Conservation (phyloP, 345 rosid species). For the Eucalyptus tenuipes region DNA sequence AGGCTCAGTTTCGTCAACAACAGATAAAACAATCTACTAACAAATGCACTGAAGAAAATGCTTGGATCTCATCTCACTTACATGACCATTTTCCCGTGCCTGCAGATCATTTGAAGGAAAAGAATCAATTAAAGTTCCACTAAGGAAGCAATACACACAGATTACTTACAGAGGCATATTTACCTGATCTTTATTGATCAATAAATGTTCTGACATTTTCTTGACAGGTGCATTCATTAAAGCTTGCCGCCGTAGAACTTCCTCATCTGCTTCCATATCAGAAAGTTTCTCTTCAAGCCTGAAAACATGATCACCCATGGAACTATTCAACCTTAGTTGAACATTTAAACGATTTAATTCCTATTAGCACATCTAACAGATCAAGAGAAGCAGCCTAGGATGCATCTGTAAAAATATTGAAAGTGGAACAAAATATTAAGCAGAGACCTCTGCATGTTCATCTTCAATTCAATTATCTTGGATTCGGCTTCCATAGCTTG, state of each 20-base stretch:
- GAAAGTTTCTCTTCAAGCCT: conserved; percentile 81
- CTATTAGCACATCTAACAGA: background rate
- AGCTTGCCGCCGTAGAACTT: conserved; percentile 57
- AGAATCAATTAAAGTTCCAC: background rate
- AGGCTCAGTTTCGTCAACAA: background rate
- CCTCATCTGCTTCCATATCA: conserved; percentile 76
- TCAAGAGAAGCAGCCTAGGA: background rate
- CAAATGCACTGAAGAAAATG: background rate
- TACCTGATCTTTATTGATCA: conserved; percentile 37
- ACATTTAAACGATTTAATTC: background rate
- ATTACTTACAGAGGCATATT: background rate
- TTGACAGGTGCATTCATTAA: conserved; percentile 33
- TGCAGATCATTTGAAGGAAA: conserved; percentile 18
- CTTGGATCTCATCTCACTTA: conserved; percentile 17
- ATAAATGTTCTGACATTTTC: conserved; percentile 46
- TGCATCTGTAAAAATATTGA: background rate
- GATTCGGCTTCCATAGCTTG: conserved; percentile 74
- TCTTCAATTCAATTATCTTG: conserved; percentile 80
- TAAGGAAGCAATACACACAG: background rate
- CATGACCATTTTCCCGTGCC: conserved; percentile 61
- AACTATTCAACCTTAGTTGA: background rate
- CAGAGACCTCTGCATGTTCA: conserved; percentile 63
- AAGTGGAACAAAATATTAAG: background rate
- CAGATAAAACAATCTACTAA: background rate
- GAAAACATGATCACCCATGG: background rate